Evolutionary conservation across 1,284 basidiomycete species (phyloP), one percentile per base, ranked within the genome.

Genomic region (Moesziomyces sp.): DNA sequence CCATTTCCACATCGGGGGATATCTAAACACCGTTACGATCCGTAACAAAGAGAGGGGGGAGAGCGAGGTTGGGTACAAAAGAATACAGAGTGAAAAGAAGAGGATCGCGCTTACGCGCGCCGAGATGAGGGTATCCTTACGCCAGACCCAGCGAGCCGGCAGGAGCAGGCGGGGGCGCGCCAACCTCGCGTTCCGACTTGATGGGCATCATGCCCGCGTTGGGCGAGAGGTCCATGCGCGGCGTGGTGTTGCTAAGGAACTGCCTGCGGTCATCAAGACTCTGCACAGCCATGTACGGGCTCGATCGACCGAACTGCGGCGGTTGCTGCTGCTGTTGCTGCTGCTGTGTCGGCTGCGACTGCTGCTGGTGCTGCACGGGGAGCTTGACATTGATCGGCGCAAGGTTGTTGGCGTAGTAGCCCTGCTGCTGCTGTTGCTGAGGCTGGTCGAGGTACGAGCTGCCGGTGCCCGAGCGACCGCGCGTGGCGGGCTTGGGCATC

Each of bases 11-110:
- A 16, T 35, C 38, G 13, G 46, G 28, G 46, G 35, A 61, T 67
- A 67, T 73, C 70, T 67, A 64, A 73, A 73, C 70, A 67, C 70
- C 70, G 40, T 73, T 62, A 67, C 70, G 43, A 21, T 16, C 35
- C 35, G 47, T 21, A 46, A 45, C 30, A 38, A 18, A 18, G 38
- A 44, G 6, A 26, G 49, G 44, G 38, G 23, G 43, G 45, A 40
- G 40, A 51, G 21, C 7, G 52, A 28, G 26, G 24, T 58, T 49
- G 55, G 47, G 28, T 64, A 64, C 61, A 51, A 46, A 35, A 10
- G 9, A 30, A 47, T 26, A 26, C 24, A 26, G 24, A 30, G 30
- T 30, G 30, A 28, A 11, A 13, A 18, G 35, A 30, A 26, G 46
- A 19, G 26, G 26, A 14, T 47, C 6, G 11, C 24, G 24, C 24